Percentiles rank a stretch among this genome's conserved stretches.
phyloP scores from a whole-genome alignment of 495 filamentous ascomycete genomes.

The Ascodesmis nigricans region DNA sequence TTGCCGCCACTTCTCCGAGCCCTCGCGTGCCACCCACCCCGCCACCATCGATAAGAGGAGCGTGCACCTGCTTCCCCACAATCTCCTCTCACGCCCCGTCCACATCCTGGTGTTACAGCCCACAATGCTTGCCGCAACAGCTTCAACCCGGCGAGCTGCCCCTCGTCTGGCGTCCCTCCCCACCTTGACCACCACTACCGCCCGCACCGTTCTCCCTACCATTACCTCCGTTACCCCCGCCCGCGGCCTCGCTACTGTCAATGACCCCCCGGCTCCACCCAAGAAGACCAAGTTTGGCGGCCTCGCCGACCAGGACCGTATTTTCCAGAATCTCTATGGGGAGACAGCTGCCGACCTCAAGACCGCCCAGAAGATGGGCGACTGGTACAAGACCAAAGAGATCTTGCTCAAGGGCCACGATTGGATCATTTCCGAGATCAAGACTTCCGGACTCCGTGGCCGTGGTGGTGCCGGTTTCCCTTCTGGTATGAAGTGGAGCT shows the following conservation, averaged over 20 bases:
- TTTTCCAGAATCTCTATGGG: slow-evolving; percentile 95
- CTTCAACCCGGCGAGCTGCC: too few species aligned
- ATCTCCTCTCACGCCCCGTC: too few species aligned
- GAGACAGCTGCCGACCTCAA: slow-evolving; percentile 79
- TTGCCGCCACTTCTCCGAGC: too few species aligned
- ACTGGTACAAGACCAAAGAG: slow-evolving; percentile 99
- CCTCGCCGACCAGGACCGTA: slow-evolving; percentile 83
- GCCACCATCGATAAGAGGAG: too few species aligned
- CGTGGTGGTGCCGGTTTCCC: slow-evolving; percentile 96
- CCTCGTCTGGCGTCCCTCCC: too few species aligned
- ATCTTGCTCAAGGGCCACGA: slow-evolving; percentile 91
- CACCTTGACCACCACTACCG: too few species aligned
- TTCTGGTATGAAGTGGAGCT: slow-evolving; percentile 97
- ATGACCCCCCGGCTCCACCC: slow-evolving; percentile 46
- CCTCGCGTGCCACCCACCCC: too few species aligned
- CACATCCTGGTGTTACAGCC: too few species aligned
- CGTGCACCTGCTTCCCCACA: too few species aligned
- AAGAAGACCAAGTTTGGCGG: slow-evolving; percentile 60
- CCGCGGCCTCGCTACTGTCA: slow-evolving; percentile 66
- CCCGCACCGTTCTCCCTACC: too few species aligned
- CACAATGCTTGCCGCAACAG: too few species aligned
- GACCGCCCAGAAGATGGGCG: slow-evolving; percentile 91
- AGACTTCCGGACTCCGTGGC: slow-evolving; percentile 82
- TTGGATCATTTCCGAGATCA: slow-evolving; percentile 95
- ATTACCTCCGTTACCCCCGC: too few species aligned